These are phyloP conservation scores for Saturnispora halmiae DNA, from an alignment of 805 yeast species.

Conservation along the genomic window DNA sequence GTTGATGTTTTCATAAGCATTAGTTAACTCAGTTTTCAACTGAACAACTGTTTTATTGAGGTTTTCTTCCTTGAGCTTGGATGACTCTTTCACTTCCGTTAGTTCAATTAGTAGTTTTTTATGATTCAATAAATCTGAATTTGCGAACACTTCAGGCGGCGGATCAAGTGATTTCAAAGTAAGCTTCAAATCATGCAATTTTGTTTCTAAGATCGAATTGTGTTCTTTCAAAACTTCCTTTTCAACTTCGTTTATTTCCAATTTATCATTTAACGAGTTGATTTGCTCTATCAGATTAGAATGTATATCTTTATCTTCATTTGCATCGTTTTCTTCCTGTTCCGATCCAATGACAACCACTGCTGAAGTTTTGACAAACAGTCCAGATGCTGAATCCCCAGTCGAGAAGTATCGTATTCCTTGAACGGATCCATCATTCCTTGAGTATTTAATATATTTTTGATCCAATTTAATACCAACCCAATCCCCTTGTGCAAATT, in stretches of 20 bases:
- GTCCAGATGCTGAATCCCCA: constrained; percentile 32
- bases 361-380: constrained; percentile 33
- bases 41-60: constrained; percentile 4
- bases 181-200: constrained; percentile 19
- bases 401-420: constrained; percentile 35
- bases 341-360: neutral
- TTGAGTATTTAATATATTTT: constrained; percentile 29
- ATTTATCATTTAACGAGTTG: neutral
- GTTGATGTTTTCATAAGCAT: neutral
- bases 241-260: constrained; percentile 36
- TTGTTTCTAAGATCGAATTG: constrained; percentile 22
- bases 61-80: neutral
- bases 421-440: constrained; percentile 41
- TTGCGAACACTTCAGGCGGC: constrained; percentile 20
- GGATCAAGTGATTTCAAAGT: constrained; percentile 27
- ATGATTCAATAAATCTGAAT: constrained; percentile 17
- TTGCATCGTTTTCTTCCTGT: neutral
- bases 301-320: neutral
- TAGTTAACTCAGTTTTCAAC: constrained; percentile 22
- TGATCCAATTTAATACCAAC: constrained; percentile 38
- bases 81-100: constrained; percentile 24
- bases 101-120: constrained; percentile 21
- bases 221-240: constrained; percentile 33
- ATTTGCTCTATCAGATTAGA: neutral
- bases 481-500: constrained; percentile 56